phyloP scores from a whole-genome alignment of 768 basidiomycete species.

The Lentinula aciculospora region DNA sequence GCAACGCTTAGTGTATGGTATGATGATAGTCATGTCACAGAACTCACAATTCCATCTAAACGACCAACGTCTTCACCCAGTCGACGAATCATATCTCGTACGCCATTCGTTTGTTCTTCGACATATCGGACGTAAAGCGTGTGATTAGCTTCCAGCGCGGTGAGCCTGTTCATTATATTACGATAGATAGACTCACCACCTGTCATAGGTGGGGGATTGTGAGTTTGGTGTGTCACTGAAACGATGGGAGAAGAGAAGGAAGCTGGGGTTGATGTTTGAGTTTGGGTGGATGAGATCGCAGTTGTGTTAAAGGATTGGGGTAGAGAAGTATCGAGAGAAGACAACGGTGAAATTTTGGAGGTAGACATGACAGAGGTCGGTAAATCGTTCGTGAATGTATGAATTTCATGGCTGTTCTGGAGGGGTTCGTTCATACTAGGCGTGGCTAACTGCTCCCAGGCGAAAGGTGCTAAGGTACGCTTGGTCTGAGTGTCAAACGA shows the following conservation, averaged over 20 bases:
- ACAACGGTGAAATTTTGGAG: neutral
- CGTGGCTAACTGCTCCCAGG: constrained; percentile 1
- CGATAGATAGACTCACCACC: constrained; percentile 93
- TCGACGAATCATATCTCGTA: constrained; percentile 68
- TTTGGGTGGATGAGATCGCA: neutral
- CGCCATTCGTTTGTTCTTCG: constrained; percentile 77
- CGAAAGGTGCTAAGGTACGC: neutral
- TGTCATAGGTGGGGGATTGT: constrained; percentile 9
- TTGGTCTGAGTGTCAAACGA: neutral
- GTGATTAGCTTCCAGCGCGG: constrained; percentile 80
- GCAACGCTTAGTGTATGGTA: neutral
- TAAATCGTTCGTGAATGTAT: neutral
- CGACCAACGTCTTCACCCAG: constrained; percentile 77
- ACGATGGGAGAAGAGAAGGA: constrained; percentile 4
- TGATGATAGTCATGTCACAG: neutral
- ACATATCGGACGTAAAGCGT: constrained; percentile 82
- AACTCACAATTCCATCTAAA: constrained; percentile 66
- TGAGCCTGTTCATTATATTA: constrained; percentile 91
- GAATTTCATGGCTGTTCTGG: neutral
- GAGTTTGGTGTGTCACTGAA: constrained; percentile 7
- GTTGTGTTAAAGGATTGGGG: neutral
- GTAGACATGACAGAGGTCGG: neutral
- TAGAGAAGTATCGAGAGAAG: neutral
- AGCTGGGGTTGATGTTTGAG: neutral
- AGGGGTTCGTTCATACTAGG: neutral